A percentile compares a stretch with the other conserved stretches of the same genome.
Conservation (phyloP, 106 monocot species). For the Dioscorea zingiberensis region DNA sequence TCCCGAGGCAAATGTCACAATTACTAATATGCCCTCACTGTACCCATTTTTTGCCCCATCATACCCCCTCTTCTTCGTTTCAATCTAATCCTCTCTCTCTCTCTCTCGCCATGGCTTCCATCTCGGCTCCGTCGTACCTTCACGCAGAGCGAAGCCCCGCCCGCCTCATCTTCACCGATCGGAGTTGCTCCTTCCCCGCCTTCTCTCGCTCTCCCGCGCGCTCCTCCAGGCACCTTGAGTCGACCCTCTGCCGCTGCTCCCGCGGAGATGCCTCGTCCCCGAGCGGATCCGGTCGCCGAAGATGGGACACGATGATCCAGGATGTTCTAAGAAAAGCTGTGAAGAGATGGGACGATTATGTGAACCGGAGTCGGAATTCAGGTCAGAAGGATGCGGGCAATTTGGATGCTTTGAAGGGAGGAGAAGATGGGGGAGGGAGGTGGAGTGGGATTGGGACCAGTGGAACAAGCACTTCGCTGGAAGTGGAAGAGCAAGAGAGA, state of each 20-base stretch:
- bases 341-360: conserved; percentile 54
- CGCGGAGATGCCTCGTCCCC: too few relatives aligned
- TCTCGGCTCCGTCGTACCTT: background rate
- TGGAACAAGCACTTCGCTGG: conserved; percentile 77
- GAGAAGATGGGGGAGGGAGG: conserved; percentile 2
- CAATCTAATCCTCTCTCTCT: background rate
- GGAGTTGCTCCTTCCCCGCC: background rate
- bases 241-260: conserved; percentile 17
- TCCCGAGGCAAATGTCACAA: too few relatives aligned
- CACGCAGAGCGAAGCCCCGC: too few relatives aligned
- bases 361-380: conserved; percentile 26
- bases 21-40: too few relatives aligned
- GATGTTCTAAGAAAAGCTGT: conserved; percentile 47
- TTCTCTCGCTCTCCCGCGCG: background rate
- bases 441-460: conserved; percentile 75
- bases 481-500: conserved; percentile 69
- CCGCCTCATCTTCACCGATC: too few relatives aligned
- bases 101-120: conserved; percentile 16
- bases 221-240: background rate
- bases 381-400: background rate
- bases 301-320: conserved; percentile 53
- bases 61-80: background rate
- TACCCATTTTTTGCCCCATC: too few relatives aligned
- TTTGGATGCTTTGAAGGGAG: background rate
- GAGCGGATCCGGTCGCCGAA: conserved; percentile 1